These are phyloP conservation scores for Mycena leptocephala DNA, from an alignment of 768 basidiomycete species.

Conservation along the genomic window DNA sequence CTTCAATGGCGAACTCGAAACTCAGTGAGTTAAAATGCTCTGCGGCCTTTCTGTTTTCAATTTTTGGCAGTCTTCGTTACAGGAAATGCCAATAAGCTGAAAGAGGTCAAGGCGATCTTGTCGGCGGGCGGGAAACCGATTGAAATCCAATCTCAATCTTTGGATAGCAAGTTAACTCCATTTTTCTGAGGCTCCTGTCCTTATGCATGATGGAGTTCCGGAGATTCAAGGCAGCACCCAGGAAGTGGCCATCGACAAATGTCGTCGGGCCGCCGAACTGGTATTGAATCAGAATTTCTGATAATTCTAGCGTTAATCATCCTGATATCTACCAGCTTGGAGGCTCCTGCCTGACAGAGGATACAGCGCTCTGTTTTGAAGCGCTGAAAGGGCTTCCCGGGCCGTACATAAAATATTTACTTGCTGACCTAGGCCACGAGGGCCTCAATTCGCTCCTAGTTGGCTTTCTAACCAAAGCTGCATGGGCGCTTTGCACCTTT, in stretches of 20 bases:
- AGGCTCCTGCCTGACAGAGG: constrained; percentile 82
- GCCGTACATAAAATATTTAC: constrained; percentile 97
- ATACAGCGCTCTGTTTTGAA: constrained; percentile 94
- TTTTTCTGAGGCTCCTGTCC: neutral
- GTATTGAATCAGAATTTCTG: constrained; percentile 54
- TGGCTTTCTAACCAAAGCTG: constrained; percentile 83
- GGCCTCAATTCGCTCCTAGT: constrained; percentile 91
- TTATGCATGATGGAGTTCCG: constrained; percentile 72
- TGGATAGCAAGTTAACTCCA: constrained; percentile 77
- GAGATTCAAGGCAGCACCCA: constrained; percentile 95
- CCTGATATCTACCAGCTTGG: constrained; percentile 52
- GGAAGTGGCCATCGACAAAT: constrained; percentile 93
- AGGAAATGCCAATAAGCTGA: constrained; percentile 93
- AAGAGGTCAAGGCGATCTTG: constrained; percentile 90
- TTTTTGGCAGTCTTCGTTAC: constrained; percentile 87
- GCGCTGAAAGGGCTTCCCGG: constrained; percentile 95
- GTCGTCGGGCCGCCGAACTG: constrained; percentile 86
- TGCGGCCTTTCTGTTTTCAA: constrained; percentile 7
- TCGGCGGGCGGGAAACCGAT: constrained; percentile 75
- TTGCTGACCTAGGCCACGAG: constrained; percentile 87
- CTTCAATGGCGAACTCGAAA: constrained; percentile 4
- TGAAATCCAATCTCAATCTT: constrained; percentile 81
- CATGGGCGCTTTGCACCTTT: constrained; percentile 96
- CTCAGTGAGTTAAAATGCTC: constrained; percentile 26
- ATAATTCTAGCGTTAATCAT: neutral